Evolutionary conservation across 2,329 filamentous ascomycete genomes (phyloP).

Genomic region (Hortaea werneckii): DNA sequence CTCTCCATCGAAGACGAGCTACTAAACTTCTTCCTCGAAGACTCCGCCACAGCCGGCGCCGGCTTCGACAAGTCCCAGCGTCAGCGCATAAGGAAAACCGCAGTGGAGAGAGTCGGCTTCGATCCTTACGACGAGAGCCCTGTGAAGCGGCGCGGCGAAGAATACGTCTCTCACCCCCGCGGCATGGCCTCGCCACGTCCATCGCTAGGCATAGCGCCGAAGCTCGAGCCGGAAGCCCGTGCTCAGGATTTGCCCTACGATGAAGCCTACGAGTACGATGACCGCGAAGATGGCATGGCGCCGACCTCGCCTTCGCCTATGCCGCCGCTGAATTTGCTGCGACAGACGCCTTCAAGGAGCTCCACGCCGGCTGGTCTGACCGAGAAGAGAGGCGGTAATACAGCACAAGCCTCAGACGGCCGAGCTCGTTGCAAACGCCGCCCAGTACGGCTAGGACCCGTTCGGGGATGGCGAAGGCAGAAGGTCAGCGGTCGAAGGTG

Average conservation of each 20-base stretch:
- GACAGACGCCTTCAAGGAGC: slow-evolving; percentile 14
- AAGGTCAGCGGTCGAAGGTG: slow-evolving; percentile 40
- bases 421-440: slow-evolving; percentile 6
- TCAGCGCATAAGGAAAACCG: slow-evolving; percentile 49
- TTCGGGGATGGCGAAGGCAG: slow-evolving; percentile 14
- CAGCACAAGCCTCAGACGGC: background rate
- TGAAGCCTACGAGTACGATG: slow-evolving; percentile 11
- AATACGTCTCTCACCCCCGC: slow-evolving; percentile 37
- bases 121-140: slow-evolving; percentile 64
- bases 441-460: slow-evolving; percentile 9
- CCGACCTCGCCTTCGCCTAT: slow-evolving; percentile 7
- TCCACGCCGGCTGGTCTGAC: slow-evolving; percentile 11
- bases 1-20: slow-evolving; percentile 85
- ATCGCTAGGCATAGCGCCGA: no score
- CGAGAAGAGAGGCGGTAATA: slow-evolving; percentile 8
- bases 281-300: background rate
- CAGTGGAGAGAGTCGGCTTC: slow-evolving; percentile 54
- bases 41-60: slow-evolving; percentile 55
- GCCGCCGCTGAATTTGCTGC: slow-evolving; percentile 6
- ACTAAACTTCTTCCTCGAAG: slow-evolving; percentile 73
- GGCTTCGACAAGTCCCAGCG: slow-evolving; percentile 51
- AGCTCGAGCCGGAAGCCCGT: background rate
- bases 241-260: slow-evolving; percentile 6
- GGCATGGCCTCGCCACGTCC: slow-evolving; percentile 6
- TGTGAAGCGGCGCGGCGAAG: slow-evolving; percentile 54